These are phyloP conservation scores for Penicillium glabrum DNA, from an alignment of 2,329 filamentous ascomycete genomes.

Conservation along the genomic window DNA sequence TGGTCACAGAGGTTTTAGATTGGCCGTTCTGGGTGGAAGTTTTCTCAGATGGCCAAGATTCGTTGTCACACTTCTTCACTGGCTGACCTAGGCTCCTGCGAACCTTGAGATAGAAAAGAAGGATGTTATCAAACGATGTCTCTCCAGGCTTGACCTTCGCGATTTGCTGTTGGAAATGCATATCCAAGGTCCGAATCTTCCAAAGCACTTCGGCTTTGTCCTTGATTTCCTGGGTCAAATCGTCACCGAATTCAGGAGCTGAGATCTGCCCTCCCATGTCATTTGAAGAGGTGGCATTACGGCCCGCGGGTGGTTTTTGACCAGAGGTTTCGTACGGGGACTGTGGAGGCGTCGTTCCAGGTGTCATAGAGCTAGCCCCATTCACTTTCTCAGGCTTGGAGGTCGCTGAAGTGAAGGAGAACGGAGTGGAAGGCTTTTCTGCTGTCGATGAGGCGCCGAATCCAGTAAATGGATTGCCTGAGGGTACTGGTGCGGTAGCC, in stretches of 20 bases:
- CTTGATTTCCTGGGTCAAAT: slow-evolving; percentile 17
- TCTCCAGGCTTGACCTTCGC: slow-evolving; percentile 30
- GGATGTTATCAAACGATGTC: slow-evolving; percentile 36
- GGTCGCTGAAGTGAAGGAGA: neutral
- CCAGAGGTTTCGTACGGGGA: neutral
- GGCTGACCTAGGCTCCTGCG: slow-evolving; percentile 40
- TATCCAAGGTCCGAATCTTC: slow-evolving; percentile 36
- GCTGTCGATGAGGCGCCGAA: neutral
- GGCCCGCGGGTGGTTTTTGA: neutral
- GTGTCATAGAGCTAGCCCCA: too few species aligned
- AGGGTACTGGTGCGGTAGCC: neutral
- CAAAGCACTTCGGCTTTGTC: slow-evolving; percentile 24
- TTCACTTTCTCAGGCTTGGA: slow-evolving; percentile 12
- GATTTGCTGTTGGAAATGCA: slow-evolving; percentile 34
- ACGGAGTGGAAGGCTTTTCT: neutral
- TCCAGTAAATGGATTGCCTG: neutral
- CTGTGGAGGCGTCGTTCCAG: neutral
- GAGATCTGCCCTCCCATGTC: slow-evolving; percentile 2
- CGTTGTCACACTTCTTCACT: slow-evolving; percentile 12
- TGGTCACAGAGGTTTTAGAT: neutral
- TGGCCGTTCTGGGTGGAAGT: neutral
- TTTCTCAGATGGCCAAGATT: neutral
- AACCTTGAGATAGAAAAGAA: slow-evolving; percentile 39
- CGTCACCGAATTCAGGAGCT: slow-evolving; percentile 17
- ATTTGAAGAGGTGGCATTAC: neutral